Base-by-base conservation (phyloP, 1,139 yeast species). In the Tardiomyces depauwii region DNA sequence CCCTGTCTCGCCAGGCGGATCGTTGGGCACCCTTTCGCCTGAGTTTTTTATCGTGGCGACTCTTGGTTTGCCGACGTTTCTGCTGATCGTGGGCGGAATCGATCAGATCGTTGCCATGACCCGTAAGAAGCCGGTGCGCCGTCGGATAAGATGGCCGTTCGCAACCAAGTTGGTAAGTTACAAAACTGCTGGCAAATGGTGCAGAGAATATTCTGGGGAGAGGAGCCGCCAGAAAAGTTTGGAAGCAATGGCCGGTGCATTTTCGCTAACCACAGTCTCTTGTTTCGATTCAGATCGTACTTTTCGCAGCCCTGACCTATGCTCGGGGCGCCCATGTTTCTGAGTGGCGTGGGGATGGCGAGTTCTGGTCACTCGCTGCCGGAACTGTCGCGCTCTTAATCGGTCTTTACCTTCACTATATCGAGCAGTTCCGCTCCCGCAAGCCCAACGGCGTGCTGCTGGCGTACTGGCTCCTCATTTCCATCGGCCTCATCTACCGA, bases 361-460 rank as follows among this genome's bases (percentile, higher is more conserved):
- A 30, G 36, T 43, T 65, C 73, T 19, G 66, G 52, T 68, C 80
- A 1, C 62, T 72, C 18, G 50, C 67, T 10, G 47, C 70, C 32
- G 69, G 73, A 39, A 55, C 70, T 1, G 53, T 64, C 9, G 75
- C 77, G 1, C 59, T 80, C 16, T 50, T 70, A 2, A 72, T 82
- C 3, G 80, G 80, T 0, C 61, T 77, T 19, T 66, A 68, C 2
- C 66, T 86, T 39, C 86, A 85, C 53, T 82, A 80, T 62, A 61
- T 84, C 46, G 97, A 89, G 60, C 82, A 78, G 57, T 77, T 74
- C 61, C 77, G 84, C 57, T 61, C 80, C 9, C 67, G 66, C 32
- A 75, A 85, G 40, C 80, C 96, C 1, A 77, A 75, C 55, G 83
- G 94, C 1, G 72, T 77, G 0, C 65, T 88, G 42, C 72, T 91